Evolutionary conservation across 2,329 filamentous ascomycete species (phyloP).

Genomic region (Monascus ruber): DNA sequence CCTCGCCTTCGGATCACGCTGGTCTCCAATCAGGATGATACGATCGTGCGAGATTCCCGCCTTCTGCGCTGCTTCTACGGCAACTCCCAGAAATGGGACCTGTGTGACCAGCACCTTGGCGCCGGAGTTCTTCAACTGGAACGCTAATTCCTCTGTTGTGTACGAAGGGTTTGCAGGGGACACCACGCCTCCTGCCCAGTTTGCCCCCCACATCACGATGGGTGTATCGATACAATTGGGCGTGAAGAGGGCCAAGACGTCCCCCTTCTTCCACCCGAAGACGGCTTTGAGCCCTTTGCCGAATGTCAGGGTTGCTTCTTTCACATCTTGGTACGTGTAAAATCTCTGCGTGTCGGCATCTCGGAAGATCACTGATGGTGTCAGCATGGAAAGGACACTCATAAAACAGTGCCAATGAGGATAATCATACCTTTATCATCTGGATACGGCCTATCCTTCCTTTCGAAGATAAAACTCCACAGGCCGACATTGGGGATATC

Average conservation of each 20-base stretch:
- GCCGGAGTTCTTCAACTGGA: slow-evolving; percentile 68
- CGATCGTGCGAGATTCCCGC: slow-evolving; percentile 60
- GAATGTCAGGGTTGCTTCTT: slow-evolving; percentile 58
- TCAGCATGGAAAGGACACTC: slow-evolving; percentile 1
- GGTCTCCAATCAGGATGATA: slow-evolving; percentile 62
- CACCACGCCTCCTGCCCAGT: slow-evolving; percentile 71
- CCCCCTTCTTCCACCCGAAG: slow-evolving; percentile 71
- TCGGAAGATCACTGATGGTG: slow-evolving; percentile 58
- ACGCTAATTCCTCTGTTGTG: slow-evolving; percentile 69
- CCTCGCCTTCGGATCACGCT: slow-evolving; percentile 43
- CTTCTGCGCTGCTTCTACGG: slow-evolving; percentile 54
- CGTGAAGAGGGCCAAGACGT: slow-evolving; percentile 71
- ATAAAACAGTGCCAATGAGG: slow-evolving; percentile 1
- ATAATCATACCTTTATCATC: slow-evolving; percentile 56
- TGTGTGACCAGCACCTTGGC: slow-evolving; percentile 70
- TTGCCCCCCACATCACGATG: slow-evolving; percentile 61
- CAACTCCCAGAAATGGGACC: slow-evolving; percentile 51
- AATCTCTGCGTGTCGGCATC: slow-evolving; percentile 58
- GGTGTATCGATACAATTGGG: slow-evolving; percentile 81
- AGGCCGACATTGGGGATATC: slow-evolving; percentile 65
- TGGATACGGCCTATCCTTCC: slow-evolving; percentile 51
- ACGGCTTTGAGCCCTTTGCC: slow-evolving; percentile 63
- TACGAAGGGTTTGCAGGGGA: slow-evolving; percentile 86
- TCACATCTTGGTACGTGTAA: slow-evolving; percentile 62
- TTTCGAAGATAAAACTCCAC: slow-evolving; percentile 68